Percentiles rank a stretch among this genome's conserved stretches.
phyloP scores from a whole-genome alignment of 306 rosid species.

The Quercus bicolor region DNA sequence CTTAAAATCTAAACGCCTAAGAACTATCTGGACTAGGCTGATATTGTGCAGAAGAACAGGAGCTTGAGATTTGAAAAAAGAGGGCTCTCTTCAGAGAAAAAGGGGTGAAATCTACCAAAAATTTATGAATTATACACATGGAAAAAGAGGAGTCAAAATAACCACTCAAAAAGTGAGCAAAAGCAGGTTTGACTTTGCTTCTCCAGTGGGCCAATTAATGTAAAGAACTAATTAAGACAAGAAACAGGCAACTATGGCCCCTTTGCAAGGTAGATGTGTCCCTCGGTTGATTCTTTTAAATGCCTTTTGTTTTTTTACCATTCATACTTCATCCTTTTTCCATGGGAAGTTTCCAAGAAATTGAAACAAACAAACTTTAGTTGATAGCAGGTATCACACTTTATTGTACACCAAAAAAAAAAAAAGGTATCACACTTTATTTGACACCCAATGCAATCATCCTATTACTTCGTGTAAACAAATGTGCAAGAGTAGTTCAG shows the following conservation, averaged over 20 bases:
- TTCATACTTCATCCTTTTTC: background rate
- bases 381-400: background rate
- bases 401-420: no score
- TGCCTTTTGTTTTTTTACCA: background rate
- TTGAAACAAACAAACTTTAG: background rate
- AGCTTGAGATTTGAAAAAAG: background rate
- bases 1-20: background rate
- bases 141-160: background rate
- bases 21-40: background rate
- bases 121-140: no score
- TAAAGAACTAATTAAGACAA: background rate
- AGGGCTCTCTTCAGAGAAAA: background rate
- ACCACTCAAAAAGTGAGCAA: background rate
- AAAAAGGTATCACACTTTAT: no score
- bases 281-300: background rate
- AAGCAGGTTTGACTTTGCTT: background rate
- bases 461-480: no score
- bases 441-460: background rate
- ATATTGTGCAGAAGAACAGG: background rate
- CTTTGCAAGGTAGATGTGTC: background rate
- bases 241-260: background rate
- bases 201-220: background rate
- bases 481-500: no score
- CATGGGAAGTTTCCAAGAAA: background rate
- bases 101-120: no score